These are phyloP conservation scores for Nissolia schottii DNA, from an alignment of 306 rosid species.

Conservation along the genomic window DNA sequence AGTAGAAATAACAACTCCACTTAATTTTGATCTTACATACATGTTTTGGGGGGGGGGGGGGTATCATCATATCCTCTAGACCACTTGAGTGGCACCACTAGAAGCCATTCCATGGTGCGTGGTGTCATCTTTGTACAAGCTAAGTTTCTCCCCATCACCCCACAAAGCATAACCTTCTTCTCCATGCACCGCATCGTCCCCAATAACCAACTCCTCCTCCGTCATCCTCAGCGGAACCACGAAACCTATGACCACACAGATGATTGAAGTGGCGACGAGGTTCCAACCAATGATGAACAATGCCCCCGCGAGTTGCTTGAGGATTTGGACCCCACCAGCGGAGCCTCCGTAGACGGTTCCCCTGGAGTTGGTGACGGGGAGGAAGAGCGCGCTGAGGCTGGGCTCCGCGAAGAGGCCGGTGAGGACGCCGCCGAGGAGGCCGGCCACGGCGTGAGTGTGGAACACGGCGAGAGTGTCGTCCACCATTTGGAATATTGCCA, in stretches of 20 bases:
- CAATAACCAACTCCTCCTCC: conserved; percentile 48
- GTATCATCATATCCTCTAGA: too few relatives aligned
- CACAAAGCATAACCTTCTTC: conserved; percentile 64
- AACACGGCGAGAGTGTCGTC: conserved; percentile 63
- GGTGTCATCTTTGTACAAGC: conserved; percentile 35
- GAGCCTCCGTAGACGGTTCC: conserved; percentile 50
- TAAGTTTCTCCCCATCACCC: conserved; percentile 59
- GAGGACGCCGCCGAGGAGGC: conserved; percentile 49
- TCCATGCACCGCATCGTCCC: conserved; percentile 59
- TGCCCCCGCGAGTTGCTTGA: conserved; percentile 44
- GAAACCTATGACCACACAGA: conserved; percentile 25
- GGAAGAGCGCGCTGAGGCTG: conserved; percentile 32
- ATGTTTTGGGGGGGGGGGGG: too few relatives aligned
- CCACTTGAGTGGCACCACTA: conserved; percentile 38
- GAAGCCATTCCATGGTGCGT: conserved; percentile 11
- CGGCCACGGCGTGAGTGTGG: conserved; percentile 67
- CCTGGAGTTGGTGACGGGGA: conserved; percentile 27
- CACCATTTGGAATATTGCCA: conserved; percentile 27
- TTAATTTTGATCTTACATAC: too few relatives aligned
- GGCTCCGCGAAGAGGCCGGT: conserved; percentile 59
- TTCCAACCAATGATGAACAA: conserved; percentile 52
- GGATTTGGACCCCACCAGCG: conserved; percentile 48
- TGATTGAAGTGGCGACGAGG: conserved; percentile 43
- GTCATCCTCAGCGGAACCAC: conserved; percentile 50
- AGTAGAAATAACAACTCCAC: too few relatives aligned